Evolutionary conservation across 768 basidiomycete species (phyloP).

Genomic region (Calocybe cyanea): DNA sequence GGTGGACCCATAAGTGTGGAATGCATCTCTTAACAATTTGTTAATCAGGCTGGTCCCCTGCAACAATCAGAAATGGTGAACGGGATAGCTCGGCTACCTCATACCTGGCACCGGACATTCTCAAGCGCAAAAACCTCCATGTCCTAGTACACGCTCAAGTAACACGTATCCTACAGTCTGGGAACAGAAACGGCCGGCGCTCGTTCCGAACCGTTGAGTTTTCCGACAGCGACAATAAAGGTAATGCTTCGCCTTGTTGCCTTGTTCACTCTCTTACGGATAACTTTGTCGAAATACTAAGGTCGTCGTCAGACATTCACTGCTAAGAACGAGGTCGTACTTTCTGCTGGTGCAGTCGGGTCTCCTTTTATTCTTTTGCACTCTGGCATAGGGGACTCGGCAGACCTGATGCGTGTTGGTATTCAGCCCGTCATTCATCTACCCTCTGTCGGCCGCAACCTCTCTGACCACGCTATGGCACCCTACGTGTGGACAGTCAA

Average conservation of each 20-base stretch:
- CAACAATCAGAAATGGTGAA: conserved; percentile 17
- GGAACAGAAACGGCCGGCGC: background rate
- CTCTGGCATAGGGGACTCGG: conserved; percentile 30
- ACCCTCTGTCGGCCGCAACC: conserved; percentile 35
- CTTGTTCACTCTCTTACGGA: background rate
- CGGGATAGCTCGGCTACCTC: conserved; percentile 24
- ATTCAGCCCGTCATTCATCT: conserved; percentile 23
- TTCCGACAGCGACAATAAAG: conserved; percentile 10
- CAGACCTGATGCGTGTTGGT: conserved; percentile 15
- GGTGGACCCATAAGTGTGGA: background rate
- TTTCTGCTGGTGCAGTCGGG: conserved; percentile 30
- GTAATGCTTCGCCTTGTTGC: background rate
- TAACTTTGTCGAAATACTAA: background rate
- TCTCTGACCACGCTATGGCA: conserved; percentile 30
- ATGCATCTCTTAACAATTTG: background rate
- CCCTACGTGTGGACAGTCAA: background rate
- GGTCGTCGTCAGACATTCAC: conserved; percentile 15
- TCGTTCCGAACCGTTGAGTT: conserved; percentile 18
- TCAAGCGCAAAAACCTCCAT: conserved; percentile 21
- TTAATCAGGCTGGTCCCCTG: conserved; percentile 19
- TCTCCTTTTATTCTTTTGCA: conserved; percentile 28
- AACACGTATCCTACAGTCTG: conserved; percentile 20
- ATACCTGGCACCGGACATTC: conserved; percentile 19
- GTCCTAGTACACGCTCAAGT: conserved; percentile 22
- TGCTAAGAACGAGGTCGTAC: conserved; percentile 30